These are phyloP conservation scores for Melaleuca alternifolia DNA, from an alignment of 345 rosid genomes.

Conservation along the genomic window DNA sequence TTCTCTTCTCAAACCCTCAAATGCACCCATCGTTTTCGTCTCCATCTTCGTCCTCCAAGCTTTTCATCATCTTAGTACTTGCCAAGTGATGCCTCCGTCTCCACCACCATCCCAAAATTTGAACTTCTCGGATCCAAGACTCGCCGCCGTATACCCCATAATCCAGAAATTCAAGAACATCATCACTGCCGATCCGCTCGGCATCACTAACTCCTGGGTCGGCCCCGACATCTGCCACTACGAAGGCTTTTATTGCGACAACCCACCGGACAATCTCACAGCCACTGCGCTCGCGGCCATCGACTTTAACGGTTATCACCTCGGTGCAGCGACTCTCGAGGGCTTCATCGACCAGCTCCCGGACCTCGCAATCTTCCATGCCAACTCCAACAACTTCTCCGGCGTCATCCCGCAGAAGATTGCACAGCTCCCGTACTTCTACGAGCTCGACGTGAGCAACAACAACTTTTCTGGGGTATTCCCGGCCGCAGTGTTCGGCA, in stretches of 20 bases:
- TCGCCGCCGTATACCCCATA: neutral
- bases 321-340: conserved; percentile 6
- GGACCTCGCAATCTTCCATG: conserved; percentile 42
- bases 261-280: conserved; percentile 1
- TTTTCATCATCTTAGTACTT: neutral
- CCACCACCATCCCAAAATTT: conserved; percentile 1
- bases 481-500: conserved; percentile 13
- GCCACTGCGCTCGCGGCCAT: conserved; percentile 16
- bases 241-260: conserved; percentile 26
- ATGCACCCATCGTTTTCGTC: neutral
- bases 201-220: conserved; percentile 6
- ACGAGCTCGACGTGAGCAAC: conserved; percentile 50
- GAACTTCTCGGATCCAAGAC: neutral
- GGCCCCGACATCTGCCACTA: conserved; percentile 18
- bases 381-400: conserved; percentile 35
- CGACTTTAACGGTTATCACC: conserved; percentile 28
- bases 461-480: conserved; percentile 55
- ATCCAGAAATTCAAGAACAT: conserved; percentile 12
- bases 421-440: neutral
- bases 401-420: neutral
- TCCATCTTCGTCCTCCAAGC: neutral
- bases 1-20: neutral
- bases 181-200: neutral
- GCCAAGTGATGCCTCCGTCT: neutral
- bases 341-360: conserved; percentile 14